Conservation (phyloP, 2,329 filamentous ascomycete genomes). For the Neophaeococcomyces mojaviensis region DNA sequence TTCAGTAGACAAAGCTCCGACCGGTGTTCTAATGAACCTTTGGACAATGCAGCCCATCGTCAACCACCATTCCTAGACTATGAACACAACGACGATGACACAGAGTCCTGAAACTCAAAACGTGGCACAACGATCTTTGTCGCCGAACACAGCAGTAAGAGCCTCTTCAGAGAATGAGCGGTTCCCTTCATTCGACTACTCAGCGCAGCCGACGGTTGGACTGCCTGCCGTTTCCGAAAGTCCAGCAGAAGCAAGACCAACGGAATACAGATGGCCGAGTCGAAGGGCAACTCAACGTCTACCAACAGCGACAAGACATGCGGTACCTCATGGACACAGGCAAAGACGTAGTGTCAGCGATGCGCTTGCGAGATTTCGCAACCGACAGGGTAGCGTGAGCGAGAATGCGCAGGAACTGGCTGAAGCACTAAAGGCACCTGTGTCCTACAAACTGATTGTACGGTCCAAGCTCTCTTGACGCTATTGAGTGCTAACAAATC, state of each 20-base stretch:
- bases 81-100: conserved; percentile 20
- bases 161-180: conserved; percentile 33
- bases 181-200: conserved; percentile 36
- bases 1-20: no score
- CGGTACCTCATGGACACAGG: conserved; percentile 42
- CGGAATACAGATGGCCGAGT: conserved; percentile 53
- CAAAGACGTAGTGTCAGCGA: conserved; percentile 83
- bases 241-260: conserved; percentile 25
- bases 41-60: background rate
- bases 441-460: conserved; percentile 82
- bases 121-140: conserved; percentile 18
- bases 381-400: conserved; percentile 74
- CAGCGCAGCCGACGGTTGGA: conserved; percentile 14
- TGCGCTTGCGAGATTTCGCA: conserved; percentile 75
- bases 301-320: conserved; percentile 5
- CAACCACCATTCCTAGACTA: background rate
- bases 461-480: background rate
- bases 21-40: no score
- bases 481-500: conserved; percentile 19
- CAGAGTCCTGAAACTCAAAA: conserved; percentile 19
- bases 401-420: conserved; percentile 92
- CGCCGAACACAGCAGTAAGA: conserved; percentile 16
- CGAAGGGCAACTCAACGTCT: conserved; percentile 44
- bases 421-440: conserved; percentile 78
- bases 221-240: conserved; percentile 17